These are phyloP conservation scores for Tilletiopsis washingtonensis DNA, from an alignment of 1,284 basidiomycete genomes.

Conservation along the genomic window DNA sequence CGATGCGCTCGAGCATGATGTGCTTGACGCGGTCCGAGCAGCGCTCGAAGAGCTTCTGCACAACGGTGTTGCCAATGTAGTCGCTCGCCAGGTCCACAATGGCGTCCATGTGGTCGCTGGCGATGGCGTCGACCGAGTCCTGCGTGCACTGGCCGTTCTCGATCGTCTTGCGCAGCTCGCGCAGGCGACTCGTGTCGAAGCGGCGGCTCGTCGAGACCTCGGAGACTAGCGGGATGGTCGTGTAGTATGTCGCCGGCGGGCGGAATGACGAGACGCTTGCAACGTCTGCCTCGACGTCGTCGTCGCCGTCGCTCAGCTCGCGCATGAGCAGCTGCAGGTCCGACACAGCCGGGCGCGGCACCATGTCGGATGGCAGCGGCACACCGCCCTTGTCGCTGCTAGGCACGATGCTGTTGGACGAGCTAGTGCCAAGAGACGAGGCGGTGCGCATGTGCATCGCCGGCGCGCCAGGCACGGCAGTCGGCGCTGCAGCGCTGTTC, in stretches of 20 bases:
- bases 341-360: constrained; percentile 43
- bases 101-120: constrained; percentile 76
- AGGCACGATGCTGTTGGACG: constrained; percentile 43
- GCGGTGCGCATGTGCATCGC: neutral
- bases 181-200: constrained; percentile 79
- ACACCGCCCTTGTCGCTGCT: constrained; percentile 46
- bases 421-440: constrained; percentile 12
- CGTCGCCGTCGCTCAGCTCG: constrained; percentile 69
- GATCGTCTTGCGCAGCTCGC: constrained; percentile 84
- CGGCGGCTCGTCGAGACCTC: constrained; percentile 45
- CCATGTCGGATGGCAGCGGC: constrained; percentile 40
- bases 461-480: too few species aligned
- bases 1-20: constrained; percentile 85
- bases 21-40: constrained; percentile 70
- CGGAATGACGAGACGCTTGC: constrained; percentile 59
- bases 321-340: constrained; percentile 92
- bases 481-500: too few species aligned
- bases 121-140: constrained; percentile 84
- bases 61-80: constrained; percentile 95
- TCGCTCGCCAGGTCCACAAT: constrained; percentile 82
- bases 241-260: constrained; percentile 52
- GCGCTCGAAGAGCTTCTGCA: constrained; percentile 93
- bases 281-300: constrained; percentile 16
- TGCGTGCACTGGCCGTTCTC: constrained; percentile 70
- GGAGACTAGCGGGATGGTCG: constrained; percentile 32